Percentiles rank a stretch among this genome's conserved stretches.
These are phyloP conservation scores for Nigrograna mackinnonii DNA, from an alignment of 2,329 filamentous ascomycete genomes.

Conservation along the genomic window DNA sequence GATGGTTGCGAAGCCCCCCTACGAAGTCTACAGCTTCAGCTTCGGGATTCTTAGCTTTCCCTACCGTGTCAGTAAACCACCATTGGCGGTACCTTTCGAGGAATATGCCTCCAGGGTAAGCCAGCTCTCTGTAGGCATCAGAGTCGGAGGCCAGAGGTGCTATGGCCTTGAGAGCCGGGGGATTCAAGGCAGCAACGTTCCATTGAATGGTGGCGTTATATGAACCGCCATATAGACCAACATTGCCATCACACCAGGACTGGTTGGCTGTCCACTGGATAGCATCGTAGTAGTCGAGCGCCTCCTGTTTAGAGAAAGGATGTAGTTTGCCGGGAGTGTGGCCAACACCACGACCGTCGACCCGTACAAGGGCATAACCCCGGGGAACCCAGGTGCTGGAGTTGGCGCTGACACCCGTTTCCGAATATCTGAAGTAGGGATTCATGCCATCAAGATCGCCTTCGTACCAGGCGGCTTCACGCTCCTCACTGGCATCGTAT, in stretches of 20 bases:
- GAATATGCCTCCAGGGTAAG: background rate
- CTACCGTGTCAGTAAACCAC: background rate
- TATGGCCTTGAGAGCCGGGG: background rate
- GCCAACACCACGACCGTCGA: background rate
- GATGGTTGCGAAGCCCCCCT: background rate
- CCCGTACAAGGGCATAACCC: background rate
- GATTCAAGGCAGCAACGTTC: background rate
- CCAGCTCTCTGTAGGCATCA: background rate
- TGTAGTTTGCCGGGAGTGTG: background rate
- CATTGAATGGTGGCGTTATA: background rate
- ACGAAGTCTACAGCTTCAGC: background rate
- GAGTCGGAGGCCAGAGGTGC: background rate
- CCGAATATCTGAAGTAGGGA: background rate
- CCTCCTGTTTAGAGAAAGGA: background rate
- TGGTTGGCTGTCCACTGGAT: background rate
- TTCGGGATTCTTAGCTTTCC: background rate
- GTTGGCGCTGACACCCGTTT: background rate
- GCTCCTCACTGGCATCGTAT: background rate
- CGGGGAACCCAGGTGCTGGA: background rate
- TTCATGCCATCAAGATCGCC: background rate
- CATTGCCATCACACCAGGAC: background rate
- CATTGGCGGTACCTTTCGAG: background rate
- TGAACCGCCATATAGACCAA: background rate
- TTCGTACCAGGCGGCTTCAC: background rate
- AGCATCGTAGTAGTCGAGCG: background rate